A percentile compares a stretch with the other conserved stretches of the same genome.
Conservation (phyloP, 169 alveolate species). For the Miamiensis avidus region DNA sequence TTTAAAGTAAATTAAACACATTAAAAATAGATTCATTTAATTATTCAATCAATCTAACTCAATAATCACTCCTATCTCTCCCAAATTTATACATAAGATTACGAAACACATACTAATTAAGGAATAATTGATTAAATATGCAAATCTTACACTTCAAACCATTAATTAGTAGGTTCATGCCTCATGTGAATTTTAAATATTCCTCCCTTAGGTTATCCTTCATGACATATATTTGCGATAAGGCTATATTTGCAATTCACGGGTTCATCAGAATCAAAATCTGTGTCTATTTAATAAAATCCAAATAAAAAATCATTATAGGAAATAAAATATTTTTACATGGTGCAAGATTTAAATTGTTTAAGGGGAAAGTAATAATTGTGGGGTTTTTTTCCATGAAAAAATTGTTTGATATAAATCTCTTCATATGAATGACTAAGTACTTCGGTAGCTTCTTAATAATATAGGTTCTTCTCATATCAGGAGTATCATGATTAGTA, state of each 20-base stretch:
- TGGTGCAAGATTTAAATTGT: slow-evolving; percentile 87
- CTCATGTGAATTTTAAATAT: slow-evolving; percentile 90
- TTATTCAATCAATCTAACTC: too few species aligned
- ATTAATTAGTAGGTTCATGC: slow-evolving; percentile 30
- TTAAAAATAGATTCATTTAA: too few species aligned
- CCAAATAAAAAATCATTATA: too few species aligned
- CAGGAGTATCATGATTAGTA: slow-evolving; percentile 82
- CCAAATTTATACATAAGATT: slow-evolving; percentile 47
- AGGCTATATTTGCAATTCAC: slow-evolving; percentile 89
- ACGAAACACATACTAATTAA: slow-evolving; percentile 36
- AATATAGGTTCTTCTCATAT: slow-evolving; percentile 27
- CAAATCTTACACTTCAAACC: slow-evolving; percentile 47
- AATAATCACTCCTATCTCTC: slow-evolving; percentile 26
- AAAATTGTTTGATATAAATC: slow-evolving; percentile 95
- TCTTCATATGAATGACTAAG: slow-evolving; percentile 90
- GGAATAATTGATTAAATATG: slow-evolving; percentile 37
- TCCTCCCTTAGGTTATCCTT: slow-evolving; percentile 95
- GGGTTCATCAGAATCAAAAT: slow-evolving; percentile 18
- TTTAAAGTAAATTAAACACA: too few species aligned
- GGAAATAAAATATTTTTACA: slow-evolving; percentile 49
- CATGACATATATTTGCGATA: slow-evolving; percentile 94
- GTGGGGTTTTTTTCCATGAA: slow-evolving; percentile 98
- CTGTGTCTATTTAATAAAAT: too few species aligned
- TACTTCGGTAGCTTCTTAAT: slow-evolving; percentile 89
- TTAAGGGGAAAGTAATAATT: slow-evolving; percentile 96